phyloP scores from a whole-genome alignment of 2,329 filamentous ascomycete species.

The Fusarium sp. region DNA sequence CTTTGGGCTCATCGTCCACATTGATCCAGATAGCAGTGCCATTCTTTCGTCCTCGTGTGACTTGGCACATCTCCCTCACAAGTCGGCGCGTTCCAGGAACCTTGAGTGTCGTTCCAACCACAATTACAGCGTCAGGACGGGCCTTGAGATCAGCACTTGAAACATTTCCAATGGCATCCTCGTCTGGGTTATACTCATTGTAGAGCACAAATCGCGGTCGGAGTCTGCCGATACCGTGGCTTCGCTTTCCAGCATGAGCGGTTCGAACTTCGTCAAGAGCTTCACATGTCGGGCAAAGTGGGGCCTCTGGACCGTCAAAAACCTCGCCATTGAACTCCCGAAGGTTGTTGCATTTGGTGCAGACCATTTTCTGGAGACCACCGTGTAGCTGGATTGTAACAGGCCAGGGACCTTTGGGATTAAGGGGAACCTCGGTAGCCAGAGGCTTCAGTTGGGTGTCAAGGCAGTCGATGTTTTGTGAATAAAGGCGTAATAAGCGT shows the following conservation, averaged over 20 bases:
- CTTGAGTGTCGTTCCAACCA: conserved; percentile 95
- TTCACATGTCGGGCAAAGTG: conserved; percentile 81
- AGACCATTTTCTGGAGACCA: conserved; percentile 95
- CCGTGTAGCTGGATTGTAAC: conserved; percentile 94
- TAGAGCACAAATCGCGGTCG: conserved; percentile 96
- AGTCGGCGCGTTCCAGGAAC: conserved; percentile 92
- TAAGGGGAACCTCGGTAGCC: conserved; percentile 83
- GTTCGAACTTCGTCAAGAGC: conserved; percentile 82
- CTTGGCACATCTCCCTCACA: conserved; percentile 89
- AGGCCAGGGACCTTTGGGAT: conserved; percentile 89
- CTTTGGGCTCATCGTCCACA: conserved; percentile 83
- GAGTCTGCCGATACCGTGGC: conserved; percentile 90
- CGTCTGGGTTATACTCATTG: conserved; percentile 96
- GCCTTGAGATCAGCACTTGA: conserved; percentile 86
- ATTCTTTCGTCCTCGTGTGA: conserved; percentile 83
- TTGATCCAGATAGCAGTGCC: conserved; percentile 97
- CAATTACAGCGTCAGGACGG: conserved; percentile 90
- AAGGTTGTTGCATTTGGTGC: conserved; percentile 88
- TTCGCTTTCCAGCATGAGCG: conserved; percentile 82
- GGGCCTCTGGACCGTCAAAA: conserved; percentile 87
- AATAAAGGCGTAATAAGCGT: conserved; percentile 89
- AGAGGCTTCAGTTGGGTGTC: conserved; percentile 87
- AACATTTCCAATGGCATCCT: conserved; percentile 94
- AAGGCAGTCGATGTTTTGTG: conserved; percentile 96
- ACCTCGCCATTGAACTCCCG: conserved; percentile 80